phyloP scores from a whole-genome alignment of 352 stramenopile species.

The Globisporangium uncinulatum region DNA sequence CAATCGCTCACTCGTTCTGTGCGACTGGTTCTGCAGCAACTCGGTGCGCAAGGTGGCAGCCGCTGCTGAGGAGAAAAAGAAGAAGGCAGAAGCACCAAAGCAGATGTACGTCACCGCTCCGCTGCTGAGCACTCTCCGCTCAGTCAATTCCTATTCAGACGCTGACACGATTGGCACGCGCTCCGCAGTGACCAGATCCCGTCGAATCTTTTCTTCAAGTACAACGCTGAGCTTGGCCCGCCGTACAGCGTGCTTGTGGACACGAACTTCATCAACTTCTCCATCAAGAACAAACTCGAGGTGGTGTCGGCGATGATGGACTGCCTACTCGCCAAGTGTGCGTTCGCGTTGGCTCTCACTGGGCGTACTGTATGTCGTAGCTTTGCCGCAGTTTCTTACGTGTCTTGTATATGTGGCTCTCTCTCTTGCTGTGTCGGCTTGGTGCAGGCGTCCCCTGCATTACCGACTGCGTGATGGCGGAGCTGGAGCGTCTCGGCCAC shows the following conservation, averaged over 20 bases:
- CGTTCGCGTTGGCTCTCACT: conserved; percentile 9
- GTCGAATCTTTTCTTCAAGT: conserved; percentile 99
- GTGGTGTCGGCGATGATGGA: conserved; percentile 99
- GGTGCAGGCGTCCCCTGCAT: conserved; percentile 91
- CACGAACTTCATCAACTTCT: conserved; percentile 99
- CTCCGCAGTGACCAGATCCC: conserved; percentile 89
- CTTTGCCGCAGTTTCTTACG: too few species aligned
- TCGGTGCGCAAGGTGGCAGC: conserved; percentile 67
- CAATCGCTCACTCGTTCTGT: neutral
- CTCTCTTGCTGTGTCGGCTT: too few species aligned
- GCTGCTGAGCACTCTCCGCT: neutral
- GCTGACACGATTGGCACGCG: neutral
- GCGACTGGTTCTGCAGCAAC: conserved; percentile 35
- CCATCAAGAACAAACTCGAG: conserved; percentile 99
- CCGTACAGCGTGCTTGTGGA: conserved; percentile 99
- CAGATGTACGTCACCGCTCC: conserved; percentile 75
- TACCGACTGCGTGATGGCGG: conserved; percentile 99
- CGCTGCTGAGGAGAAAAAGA: conserved; percentile 84
- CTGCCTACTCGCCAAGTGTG: conserved; percentile 99
- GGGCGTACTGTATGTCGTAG: neutral
- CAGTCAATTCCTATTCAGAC: neutral
- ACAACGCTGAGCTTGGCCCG: conserved; percentile 97
- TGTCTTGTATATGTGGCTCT: too few species aligned
- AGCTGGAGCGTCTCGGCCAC: conserved; percentile 98
- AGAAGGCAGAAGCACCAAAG: conserved; percentile 87